Percentiles rank a stretch among this genome's conserved stretches.
Conservation (phyloP, 352 stramenopile species). For the Phytophthora kernoviae region DNA sequence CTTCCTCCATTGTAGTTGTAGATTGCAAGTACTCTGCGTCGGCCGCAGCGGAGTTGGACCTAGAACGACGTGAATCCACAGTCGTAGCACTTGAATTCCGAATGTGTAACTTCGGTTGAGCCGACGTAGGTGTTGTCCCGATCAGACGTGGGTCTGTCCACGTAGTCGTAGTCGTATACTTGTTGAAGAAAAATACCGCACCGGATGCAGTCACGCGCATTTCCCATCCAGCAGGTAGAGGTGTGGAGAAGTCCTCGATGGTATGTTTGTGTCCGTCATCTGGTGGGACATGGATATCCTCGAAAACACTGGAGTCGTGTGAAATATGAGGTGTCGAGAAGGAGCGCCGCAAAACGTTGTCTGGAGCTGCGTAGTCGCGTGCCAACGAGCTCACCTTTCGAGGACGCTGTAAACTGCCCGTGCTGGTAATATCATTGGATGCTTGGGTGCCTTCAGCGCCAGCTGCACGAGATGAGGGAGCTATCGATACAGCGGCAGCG, state of each 20-base stretch:
- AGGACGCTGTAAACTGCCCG: constrained; percentile 19
- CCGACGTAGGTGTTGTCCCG: constrained; percentile 15
- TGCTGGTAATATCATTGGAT: constrained; percentile 11
- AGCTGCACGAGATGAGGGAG: background rate
- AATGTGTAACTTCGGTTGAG: constrained; percentile 15
- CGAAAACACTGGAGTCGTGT: constrained; percentile 26
- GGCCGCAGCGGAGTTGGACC: constrained; percentile 23
- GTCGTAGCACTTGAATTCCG: constrained; percentile 14
- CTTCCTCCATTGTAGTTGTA: constrained; percentile 6
- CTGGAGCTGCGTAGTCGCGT: constrained; percentile 26
- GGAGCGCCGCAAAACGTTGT: constrained; percentile 41
- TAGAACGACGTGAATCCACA: constrained; percentile 21
- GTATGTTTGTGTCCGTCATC: constrained; percentile 67
- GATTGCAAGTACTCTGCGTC: constrained; percentile 3
- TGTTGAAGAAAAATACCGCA: constrained; percentile 82
- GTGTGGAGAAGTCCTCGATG: constrained; percentile 80
- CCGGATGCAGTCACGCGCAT: constrained; percentile 77
- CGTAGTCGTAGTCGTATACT: constrained; percentile 72
- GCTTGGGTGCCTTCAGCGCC: background rate
- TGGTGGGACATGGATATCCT: constrained; percentile 44
- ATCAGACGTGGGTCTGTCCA: constrained; percentile 70
- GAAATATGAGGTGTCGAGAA: constrained; percentile 49
- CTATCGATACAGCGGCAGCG: background rate
- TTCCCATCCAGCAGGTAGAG: constrained; percentile 75
- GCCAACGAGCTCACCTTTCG: constrained; percentile 29